Evolutionary conservation across 177 flowering plant genomes (phyloP).

Genomic region (Vitis hybrid): DNA sequence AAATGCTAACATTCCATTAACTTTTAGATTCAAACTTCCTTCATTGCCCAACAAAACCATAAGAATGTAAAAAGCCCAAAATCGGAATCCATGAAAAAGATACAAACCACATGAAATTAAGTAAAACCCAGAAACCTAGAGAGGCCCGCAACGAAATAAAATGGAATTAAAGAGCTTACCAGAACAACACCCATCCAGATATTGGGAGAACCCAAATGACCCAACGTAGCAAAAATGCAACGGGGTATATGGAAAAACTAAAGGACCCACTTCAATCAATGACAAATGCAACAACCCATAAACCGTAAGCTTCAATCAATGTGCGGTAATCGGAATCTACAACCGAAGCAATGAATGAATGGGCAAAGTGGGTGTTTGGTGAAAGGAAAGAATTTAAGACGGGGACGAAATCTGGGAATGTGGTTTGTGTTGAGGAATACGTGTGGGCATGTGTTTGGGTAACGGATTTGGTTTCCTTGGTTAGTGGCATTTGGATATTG

Average conservation of each 20-base stretch:
- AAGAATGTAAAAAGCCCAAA: neutral
- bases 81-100: neutral
- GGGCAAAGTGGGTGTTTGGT: no score
- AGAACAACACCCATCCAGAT: neutral
- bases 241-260: neutral
- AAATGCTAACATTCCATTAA: neutral
- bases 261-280: constrained; percentile 4
- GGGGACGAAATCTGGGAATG: no score
- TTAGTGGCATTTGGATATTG: no score
- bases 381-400: no score
- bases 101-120: neutral
- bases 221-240: neutral
- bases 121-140: neutral
- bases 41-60: neutral
- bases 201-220: neutral
- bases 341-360: neutral
- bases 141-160: neutral
- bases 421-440: no score
- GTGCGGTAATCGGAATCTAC: neutral
- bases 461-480: no score
- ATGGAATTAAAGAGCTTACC: neutral
- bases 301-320: constrained; percentile 16
- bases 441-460: no score
- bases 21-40: neutral
- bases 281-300: neutral